Percentiles rank a stretch among this genome's conserved stretches.
Evolutionary conservation across 2,329 filamentous ascomycete species (phyloP).

Genomic region (Aspergillus alliaceus): DNA sequence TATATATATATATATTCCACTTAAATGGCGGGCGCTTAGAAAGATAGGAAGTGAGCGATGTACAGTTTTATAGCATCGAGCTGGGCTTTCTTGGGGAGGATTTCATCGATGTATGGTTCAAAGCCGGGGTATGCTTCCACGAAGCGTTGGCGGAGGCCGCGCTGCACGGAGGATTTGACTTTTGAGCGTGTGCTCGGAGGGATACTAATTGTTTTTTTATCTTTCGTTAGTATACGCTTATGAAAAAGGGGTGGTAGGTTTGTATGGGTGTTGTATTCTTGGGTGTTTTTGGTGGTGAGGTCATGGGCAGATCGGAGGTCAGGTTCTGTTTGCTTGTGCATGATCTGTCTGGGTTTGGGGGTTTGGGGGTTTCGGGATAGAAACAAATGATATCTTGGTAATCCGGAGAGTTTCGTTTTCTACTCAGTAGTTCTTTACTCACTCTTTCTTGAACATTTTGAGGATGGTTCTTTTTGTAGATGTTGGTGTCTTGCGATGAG

Average conservation of each 20-base stretch:
- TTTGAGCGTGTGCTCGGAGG: conserved; percentile 81
- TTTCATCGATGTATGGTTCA: conserved; percentile 83
- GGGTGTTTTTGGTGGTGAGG: background rate
- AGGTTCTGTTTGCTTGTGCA: background rate
- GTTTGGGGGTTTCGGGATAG: background rate
- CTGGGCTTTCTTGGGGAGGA: conserved; percentile 92
- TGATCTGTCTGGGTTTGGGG: background rate
- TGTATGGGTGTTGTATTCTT: background rate
- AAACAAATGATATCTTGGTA: background rate
- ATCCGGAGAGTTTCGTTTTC: background rate
- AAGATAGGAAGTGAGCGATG: conserved; percentile 16
- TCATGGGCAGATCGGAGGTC: background rate
- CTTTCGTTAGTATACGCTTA: conserved; percentile 13
- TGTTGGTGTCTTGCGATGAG: background rate
- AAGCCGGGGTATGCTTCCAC: conserved; percentile 83
- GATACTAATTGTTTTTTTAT: conserved; percentile 55
- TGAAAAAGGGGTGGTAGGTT: background rate
- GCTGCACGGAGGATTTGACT: conserved; percentile 95
- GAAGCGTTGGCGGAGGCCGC: conserved; percentile 78
- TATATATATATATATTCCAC: too few species aligned
- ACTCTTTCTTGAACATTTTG: conserved; percentile 93
- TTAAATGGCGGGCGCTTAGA: too few species aligned
- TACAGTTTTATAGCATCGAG: conserved; percentile 86
- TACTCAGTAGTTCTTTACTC: conserved; percentile 30
- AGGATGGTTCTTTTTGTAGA: conserved; percentile 4